Evolutionary conservation across 2,329 filamentous ascomycete species (phyloP).

Genomic region (Sclerotinia sclerotiorum): DNA sequence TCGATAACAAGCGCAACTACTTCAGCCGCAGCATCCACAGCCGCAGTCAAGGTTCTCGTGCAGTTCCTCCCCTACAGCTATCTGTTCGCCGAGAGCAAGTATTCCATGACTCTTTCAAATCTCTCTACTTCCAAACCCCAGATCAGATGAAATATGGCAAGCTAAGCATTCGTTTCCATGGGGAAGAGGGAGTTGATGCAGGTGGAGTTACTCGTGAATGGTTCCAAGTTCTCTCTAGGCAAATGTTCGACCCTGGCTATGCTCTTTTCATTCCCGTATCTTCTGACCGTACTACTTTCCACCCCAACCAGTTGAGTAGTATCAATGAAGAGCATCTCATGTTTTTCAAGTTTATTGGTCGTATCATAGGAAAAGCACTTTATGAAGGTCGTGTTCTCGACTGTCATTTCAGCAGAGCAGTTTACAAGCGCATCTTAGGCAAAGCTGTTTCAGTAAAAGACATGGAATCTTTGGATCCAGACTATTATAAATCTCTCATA

Average conservation of each 20-base stretch:
- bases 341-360: conserved; percentile 99
- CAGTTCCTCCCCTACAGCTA: conserved; percentile 73
- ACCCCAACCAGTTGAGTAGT: conserved; percentile 89
- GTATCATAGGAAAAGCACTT: conserved; percentile 95
- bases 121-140: conserved; percentile 93
- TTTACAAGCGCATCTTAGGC: conserved; percentile 96
- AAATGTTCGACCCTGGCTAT: conserved; percentile 99
- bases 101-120: conserved; percentile 97
- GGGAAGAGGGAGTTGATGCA: conserved; percentile 96
- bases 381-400: conserved; percentile 95
- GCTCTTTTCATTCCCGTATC: conserved; percentile 95
- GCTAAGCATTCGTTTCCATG: conserved; percentile 94
- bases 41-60: conserved; percentile 66
- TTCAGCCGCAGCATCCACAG: conserved; percentile 92
- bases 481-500: conserved; percentile 97
- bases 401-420: conserved; percentile 97
- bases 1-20: conserved; percentile 99
- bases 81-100: conserved; percentile 90
- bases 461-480: conserved; percentile 97
- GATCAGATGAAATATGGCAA: conserved; percentile 99
- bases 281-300: conserved; percentile 96
- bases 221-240: conserved; percentile 95
- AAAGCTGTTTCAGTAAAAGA: conserved; percentile 97
- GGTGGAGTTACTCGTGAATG: conserved; percentile 97
- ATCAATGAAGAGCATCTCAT: conserved; percentile 94